phyloP scores from a whole-genome alignment of 2,329 filamentous ascomycete species.

The Bipolaris oryzae region DNA sequence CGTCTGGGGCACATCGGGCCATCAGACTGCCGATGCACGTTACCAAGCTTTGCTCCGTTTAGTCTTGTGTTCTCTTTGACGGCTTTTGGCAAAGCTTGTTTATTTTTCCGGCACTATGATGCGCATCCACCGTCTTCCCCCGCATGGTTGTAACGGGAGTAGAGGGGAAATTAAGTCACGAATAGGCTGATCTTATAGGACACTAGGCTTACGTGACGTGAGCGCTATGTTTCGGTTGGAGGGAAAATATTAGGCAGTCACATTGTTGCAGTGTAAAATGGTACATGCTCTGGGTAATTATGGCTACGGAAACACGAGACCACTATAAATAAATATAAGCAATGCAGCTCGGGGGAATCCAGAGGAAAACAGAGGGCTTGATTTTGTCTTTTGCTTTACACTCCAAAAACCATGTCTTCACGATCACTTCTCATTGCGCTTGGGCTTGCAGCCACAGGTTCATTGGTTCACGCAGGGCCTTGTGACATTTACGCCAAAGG shows the following conservation, averaged over 20 bases:
- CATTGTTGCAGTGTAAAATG: no score
- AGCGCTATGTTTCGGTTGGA: conserved; percentile 2
- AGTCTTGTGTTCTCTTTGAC: conserved; percentile 1
- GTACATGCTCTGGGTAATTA: no score
- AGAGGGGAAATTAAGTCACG: not conserved
- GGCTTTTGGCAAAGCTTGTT: conserved; percentile 16
- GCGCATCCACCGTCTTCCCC: conserved; percentile 1
- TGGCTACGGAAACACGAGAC: no score
- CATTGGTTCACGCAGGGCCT: conserved; percentile 55
- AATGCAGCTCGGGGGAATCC: not conserved
- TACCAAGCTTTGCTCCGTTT: not conserved
- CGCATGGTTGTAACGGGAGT: not conserved
- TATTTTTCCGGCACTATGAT: conserved; percentile 8
- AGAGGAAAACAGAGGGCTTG: not conserved
- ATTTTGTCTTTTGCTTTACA: not conserved
- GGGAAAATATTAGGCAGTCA: not conserved
- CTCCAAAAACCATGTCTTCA: conserved; percentile 13
- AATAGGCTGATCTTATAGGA: not conserved
- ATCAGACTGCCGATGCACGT: not conserved
- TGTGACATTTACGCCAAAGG: conserved; percentile 67
- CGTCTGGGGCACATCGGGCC: not conserved
- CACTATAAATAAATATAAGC: conserved; percentile 1
- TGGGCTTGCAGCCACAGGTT: conserved; percentile 16
- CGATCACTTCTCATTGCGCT: conserved; percentile 18
- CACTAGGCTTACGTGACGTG: not conserved